phyloP scores from a whole-genome alignment of 176 grass and related monocot genomes.

The Chloris gayana region DNA sequence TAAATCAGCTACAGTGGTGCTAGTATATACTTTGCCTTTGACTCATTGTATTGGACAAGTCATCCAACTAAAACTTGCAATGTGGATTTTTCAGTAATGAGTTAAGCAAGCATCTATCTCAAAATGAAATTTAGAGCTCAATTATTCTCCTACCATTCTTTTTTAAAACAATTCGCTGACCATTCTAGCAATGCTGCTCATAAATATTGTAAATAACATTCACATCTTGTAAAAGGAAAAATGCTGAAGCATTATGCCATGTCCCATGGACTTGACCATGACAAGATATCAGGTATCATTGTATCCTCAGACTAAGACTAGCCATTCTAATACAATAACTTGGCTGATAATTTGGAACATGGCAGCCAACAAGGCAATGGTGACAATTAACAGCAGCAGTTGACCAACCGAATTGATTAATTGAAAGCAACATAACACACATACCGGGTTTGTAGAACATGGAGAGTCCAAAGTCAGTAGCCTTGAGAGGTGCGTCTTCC shows the following conservation, averaged over 20 bases:
- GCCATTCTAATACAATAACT: background rate
- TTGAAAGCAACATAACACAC: slow-evolving; percentile 17
- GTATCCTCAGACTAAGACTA: slow-evolving; percentile 4
- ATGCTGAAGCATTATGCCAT: background rate
- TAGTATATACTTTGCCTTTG: background rate
- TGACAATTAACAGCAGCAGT: background rate
- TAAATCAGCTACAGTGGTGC: background rate
- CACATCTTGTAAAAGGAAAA: background rate
- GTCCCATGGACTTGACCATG: background rate
- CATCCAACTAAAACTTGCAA: slow-evolving; percentile 3
- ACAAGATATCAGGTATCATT: background rate
- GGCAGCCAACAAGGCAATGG: background rate
- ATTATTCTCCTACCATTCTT: slow-evolving; percentile 10
- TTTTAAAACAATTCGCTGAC: background rate
- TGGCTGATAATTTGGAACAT: background rate
- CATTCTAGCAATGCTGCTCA: slow-evolving; percentile 18
- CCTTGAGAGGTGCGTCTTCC: slow-evolving; percentile 90
- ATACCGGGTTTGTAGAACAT: slow-evolving; percentile 95
- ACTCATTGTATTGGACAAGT: background rate
- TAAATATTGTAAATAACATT: background rate
- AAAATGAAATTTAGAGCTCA: background rate
- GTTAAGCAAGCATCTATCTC: background rate
- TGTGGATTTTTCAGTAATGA: background rate
- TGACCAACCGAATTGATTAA: slow-evolving; percentile 1
- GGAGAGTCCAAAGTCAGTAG: slow-evolving; percentile 95